A percentile compares a stretch with the other conserved stretches of the same genome.
phyloP scores from a whole-genome alignment of 352 stramenopile genomes.

The Bremia lactucae region DNA sequence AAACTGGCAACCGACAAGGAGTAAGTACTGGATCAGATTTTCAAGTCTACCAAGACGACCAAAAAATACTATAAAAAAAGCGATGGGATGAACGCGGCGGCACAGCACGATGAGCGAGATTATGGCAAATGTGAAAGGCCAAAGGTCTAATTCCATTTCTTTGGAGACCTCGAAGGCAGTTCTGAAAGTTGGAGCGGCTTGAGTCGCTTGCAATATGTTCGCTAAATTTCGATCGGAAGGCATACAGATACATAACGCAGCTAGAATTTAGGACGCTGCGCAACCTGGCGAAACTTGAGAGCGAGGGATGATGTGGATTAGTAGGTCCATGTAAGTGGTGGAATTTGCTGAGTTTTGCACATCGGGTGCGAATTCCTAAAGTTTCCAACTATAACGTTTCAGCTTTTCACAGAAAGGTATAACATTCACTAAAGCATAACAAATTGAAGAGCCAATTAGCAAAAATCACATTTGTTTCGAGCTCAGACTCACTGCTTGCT shows the following conservation, averaged over 20 bases:
- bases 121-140: constrained; percentile 14
- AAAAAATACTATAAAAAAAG: constrained; percentile 13
- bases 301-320: constrained; percentile 58
- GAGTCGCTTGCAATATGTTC: too few species aligned
- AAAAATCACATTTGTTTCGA: too few species aligned
- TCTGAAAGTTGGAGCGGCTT: too few species aligned
- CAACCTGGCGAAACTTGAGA: constrained; percentile 48
- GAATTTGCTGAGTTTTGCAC: constrained; percentile 69
- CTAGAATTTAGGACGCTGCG: constrained; percentile 53
- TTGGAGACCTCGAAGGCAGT: too few species aligned
- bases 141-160: constrained; percentile 15
- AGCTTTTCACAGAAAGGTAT: constrained; percentile 9
- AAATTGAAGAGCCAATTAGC: too few species aligned
- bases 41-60: constrained; percentile 18
- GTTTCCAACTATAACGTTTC: constrained; percentile 37
- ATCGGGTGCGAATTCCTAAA: constrained; percentile 58
- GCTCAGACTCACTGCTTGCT: too few species aligned
- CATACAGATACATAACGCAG: constrained; percentile 45
- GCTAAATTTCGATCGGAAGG: too few species aligned
- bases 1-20: constrained; percentile 39
- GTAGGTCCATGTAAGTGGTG: constrained; percentile 63
- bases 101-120: constrained; percentile 40
- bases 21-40: constrained; percentile 36
- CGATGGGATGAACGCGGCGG: constrained; percentile 26
- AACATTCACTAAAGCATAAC: too few species aligned